Conservation (phyloP, 345 rosid genomes). For the Rubroshorea leprosula region DNA sequence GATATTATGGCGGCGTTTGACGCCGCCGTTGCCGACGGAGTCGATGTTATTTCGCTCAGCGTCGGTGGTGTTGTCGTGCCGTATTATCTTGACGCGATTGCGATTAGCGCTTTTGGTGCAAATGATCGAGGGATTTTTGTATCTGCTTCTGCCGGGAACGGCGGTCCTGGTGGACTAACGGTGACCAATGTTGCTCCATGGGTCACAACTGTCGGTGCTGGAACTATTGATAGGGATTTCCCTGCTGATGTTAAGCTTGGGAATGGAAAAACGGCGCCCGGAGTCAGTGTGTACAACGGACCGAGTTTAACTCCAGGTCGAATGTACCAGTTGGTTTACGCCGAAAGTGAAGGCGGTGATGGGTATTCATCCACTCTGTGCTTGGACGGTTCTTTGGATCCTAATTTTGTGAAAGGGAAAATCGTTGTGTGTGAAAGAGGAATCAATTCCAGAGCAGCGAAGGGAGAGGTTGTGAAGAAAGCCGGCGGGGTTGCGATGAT, state of each 20-base stretch:
- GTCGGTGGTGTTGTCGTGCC: conserved; percentile 90
- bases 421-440: conserved; percentile 86
- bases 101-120: conserved; percentile 81
- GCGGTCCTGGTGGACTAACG: conserved; percentile 79
- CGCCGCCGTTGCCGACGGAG: conserved; percentile 72
- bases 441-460: conserved; percentile 72
- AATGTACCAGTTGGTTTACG: conserved; percentile 70
- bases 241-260: conserved; percentile 82
- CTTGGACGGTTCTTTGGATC: conserved; percentile 74
- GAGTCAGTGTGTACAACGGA: conserved; percentile 70
- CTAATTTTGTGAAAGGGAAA: conserved; percentile 54
- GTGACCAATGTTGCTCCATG: conserved; percentile 87
- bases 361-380: conserved; percentile 77
- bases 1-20: conserved; percentile 90
- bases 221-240: conserved; percentile 77
- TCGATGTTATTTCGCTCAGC: conserved; percentile 79
- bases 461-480: conserved; percentile 73
- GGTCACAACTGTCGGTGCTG: conserved; percentile 84
- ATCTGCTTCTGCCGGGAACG: conserved; percentile 88
- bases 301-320: conserved; percentile 40
- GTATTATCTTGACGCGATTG: conserved; percentile 84
- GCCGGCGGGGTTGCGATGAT: conserved; percentile 92
- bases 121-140: conserved; percentile 63
- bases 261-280: conserved; percentile 48
- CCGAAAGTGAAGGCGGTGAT: conserved; percentile 59